Base-by-base conservation (phyloP, 306 rosid genomes). In the Ceratonia siliqua region DNA sequence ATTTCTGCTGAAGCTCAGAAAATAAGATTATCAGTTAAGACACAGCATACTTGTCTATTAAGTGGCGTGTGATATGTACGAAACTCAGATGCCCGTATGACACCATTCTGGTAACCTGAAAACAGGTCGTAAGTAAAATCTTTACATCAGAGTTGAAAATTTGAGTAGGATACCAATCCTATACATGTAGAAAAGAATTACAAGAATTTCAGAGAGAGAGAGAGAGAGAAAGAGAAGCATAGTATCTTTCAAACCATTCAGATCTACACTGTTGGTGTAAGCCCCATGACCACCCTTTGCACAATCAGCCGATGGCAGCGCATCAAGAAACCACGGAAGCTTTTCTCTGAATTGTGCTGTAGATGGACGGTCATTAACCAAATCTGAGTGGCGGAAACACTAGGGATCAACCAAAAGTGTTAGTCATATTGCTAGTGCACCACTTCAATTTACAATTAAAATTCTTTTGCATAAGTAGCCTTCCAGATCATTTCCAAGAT, bases 261-360 rank as follows among this genome's bases (percentile, higher is more conserved):
- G 84, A 90, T 94, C 94, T 62, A 94, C 83, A 83, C 98, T 94
- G 74, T 88, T 94, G 83, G 98, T 89, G 85, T 94, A 94, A 74
- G 98, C 98, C 75, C 98, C 98, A 78, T 94, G 98, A 72, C 98
- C 98, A 80, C 97, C 97, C 88, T 94, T 94, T 58, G 98, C 98
- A 85, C 98, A 94, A 84, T 94, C 98, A 74, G 98, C 96, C 33
- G 98, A 94, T 75, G 98, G 97, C 78, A 94, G 75, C 15, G 98
- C 96, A 84, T 91, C 79, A 69, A 94, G 97, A 82, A 94, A 94
- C 98, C 97, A 94, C 49, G 98, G 98, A 88, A 94, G 97, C 90
- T 94, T 94, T 87, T 91, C 93, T 83, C 71, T 88, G 73, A 94
- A 94, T 73, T 94, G 95, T 67, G 61, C 61, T n/a, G 98, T 89